Base-by-base conservation (phyloP, 805 yeast genomes). In the Cyberlindnera japonica region DNA sequence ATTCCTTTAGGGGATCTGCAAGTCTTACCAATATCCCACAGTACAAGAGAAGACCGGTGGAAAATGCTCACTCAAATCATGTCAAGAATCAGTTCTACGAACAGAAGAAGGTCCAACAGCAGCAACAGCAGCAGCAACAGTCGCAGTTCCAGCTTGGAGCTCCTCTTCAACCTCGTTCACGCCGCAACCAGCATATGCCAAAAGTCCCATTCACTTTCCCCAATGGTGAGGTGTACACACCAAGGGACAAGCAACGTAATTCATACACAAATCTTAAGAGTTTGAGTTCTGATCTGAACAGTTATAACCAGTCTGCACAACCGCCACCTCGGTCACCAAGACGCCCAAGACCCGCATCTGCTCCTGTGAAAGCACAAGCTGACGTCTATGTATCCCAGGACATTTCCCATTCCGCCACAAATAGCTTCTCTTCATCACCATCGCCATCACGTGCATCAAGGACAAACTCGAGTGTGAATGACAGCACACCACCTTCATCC, bases 181-280 rank as follows among this genome's bases (percentile, higher is more conserved):
- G 50, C 24, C 45, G 47, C n/a, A 43, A 41, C 31, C 30, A 35
- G 9, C 43, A 43, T 27, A 36, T 41, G 37, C 50, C 51, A 14
- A 24, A 51, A 24, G 50, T 49, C 3, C 50, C 56, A 2, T 57
- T 53, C 45, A 54, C 58, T 2, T 57, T 57, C 41, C 61, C 61
- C 16, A 57, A 57, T 28, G 61, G 61, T 29, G 61, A 57, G 27
- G 50, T 55, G 6, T 57, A 57, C 36, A 55, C 50, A 10, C 61
- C 61, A 27, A 43, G 61, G 33, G 45, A 47, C 36, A 55, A 50
- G 37, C 60, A 57, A 24, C 35, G 53, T 33, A 41, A 41, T 25
- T 51, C 56, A 1, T 32, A 26, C 24, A 41, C 50, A 1, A 53
- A 46, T 21, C 21, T 49, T 13, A 35, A 21, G n/a, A 35, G 43